Base-by-base conservation (phyloP, 2,329 filamentous ascomycete species). In the Penicillium sp. region DNA sequence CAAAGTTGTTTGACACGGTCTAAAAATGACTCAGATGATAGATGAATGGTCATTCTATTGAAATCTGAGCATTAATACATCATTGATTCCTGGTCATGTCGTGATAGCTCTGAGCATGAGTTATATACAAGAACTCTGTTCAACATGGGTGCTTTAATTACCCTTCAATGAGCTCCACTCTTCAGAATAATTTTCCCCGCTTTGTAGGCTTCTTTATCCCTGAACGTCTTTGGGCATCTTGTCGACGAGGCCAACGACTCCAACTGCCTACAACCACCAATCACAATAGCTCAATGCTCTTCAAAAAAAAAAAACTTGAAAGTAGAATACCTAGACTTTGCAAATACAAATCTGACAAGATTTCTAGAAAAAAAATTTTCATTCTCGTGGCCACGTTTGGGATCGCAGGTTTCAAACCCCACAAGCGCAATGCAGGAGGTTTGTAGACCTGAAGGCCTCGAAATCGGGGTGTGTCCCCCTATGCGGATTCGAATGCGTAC, bases 381-480 rank as follows among this genome's bases (percentile, higher is more conserved):
- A 60, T 53, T 46, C 43, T 48, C 43, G 38, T 54, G 16, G 8
- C 25, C 43, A 35, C 57, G 33, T 46, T 37, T 42, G 52, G 19
- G 30, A 46, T 19, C 28, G 28, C 53, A 56, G 53, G 53, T 48
- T 60, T 53, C 57, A 60, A 57, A 60, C 33, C 54, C 38, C 30
- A 26, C 33, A 37, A 25, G 33, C 33, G 49, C 19, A 26, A 40
- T 52, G 37, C 25, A 42, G 37, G 22, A 42, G 37, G 42, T 54
- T 54, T 38, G 2, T 14, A 22, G 7, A 10, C 11, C 13, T 25
- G 10, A 26, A 11, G 52, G 26, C 52, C 52, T 42, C 52, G 14
- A 40, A 2, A 38, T 37, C 52, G 3, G 52, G 52, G 52, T 11
- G 14, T 14, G 13, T 22, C 16, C 26, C 35, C 37, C 25, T 2